Percentiles rank a stretch among this genome's conserved stretches.
phyloP scores from a whole-genome alignment of 257 asterid genomes.

The Lycium ferocissimum region DNA sequence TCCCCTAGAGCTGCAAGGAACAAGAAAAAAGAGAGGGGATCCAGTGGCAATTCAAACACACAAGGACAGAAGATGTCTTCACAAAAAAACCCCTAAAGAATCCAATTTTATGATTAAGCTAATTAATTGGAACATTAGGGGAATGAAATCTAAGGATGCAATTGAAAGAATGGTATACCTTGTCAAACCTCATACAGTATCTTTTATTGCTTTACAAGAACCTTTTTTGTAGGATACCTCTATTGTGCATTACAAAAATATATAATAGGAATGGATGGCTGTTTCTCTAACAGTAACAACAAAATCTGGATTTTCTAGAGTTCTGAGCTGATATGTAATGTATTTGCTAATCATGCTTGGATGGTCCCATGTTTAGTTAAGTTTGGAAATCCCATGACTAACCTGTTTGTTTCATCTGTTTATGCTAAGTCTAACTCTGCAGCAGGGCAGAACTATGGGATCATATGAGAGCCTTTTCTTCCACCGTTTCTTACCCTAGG shows the following conservation, averaged over 20 bases:
- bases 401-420: no score
- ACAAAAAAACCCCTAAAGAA: no score
- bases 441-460: not conserved
- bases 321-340: not conserved
- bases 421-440: not conserved
- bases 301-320: not conserved
- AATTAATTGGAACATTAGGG: not conserved
- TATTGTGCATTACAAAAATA: not conserved
- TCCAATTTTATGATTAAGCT: not conserved
- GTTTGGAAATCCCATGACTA: no score
- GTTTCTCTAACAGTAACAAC: no score
- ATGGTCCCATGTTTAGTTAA: not conserved
- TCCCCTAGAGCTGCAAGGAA: no score
- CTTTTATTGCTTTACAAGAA: not conserved
- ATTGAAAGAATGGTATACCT: not conserved
- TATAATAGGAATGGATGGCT: not conserved
- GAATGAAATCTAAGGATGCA: not conserved
- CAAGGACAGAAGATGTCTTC: no score
- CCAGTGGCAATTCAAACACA: no score
- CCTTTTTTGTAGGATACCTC: not conserved
- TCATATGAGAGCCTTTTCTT: not conserved
- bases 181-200: not conserved
- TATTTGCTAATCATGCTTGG: not conserved
- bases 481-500: not conserved
- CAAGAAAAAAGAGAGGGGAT: no score